Conservation (phyloP, 495 filamentous ascomycete genomes). For the Astrothelium macrocarpum region DNA sequence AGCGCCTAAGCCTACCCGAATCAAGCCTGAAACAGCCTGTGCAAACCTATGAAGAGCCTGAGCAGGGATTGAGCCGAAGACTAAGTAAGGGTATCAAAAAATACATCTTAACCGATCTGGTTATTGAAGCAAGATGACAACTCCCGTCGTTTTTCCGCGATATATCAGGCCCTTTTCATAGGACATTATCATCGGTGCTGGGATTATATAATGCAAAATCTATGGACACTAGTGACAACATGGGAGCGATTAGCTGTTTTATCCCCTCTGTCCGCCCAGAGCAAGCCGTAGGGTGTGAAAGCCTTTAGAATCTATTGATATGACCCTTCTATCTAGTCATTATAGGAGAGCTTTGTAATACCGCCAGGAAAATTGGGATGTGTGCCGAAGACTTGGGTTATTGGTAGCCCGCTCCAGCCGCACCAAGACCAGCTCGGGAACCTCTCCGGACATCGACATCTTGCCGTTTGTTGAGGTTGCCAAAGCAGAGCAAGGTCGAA, state of each 20-base stretch:
- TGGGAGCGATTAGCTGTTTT: no score
- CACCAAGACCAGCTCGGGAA: conserved; percentile 35
- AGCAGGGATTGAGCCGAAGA: neutral
- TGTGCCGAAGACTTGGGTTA: no score
- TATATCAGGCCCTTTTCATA: neutral
- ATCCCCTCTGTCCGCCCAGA: no score
- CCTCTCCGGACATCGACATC: neutral
- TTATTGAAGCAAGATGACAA: neutral
- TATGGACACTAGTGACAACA: no score
- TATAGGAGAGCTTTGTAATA: no score
- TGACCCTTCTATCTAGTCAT: no score
- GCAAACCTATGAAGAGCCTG: neutral
- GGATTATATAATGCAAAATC: neutral
- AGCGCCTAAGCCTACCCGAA: neutral
- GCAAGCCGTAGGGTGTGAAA: no score
- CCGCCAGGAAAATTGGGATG: no score
- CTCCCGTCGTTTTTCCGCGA: neutral
- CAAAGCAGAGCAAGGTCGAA: conserved; percentile 28
- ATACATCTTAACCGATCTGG: neutral
- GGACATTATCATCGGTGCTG: neutral
- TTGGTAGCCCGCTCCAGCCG: conserved; percentile 27
- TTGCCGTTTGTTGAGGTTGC: conserved; percentile 17
- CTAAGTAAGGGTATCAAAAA: neutral
- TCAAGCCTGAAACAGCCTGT: neutral
- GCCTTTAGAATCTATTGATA: no score